phyloP scores from a whole-genome alignment of 179 eudicot species.

The Camellia oleifera region DNA sequence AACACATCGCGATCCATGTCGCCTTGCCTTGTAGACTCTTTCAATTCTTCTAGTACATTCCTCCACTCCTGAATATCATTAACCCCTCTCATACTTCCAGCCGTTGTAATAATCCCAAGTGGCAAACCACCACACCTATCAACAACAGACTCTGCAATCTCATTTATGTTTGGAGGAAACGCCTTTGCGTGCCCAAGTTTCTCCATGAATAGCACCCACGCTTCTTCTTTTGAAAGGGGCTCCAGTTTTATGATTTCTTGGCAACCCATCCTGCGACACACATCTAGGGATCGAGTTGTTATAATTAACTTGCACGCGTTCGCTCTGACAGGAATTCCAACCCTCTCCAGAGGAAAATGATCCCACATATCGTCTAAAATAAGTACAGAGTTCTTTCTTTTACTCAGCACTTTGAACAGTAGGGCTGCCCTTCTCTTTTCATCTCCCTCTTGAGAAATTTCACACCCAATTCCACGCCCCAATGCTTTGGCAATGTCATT shows the following conservation, averaged over 20 bases:
- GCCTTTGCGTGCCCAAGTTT: neutral
- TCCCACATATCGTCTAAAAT: constrained; percentile 17
- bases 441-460: neutral
- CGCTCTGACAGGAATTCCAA: constrained; percentile 26
- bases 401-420: neutral
- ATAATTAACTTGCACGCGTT: constrained; percentile 25
- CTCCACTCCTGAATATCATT: constrained; percentile 31
- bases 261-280: constrained; percentile 25
- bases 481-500: constrained; percentile 12
- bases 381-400: neutral
- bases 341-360: constrained; percentile 17
- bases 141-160: constrained; percentile 26
- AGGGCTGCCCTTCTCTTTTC: neutral
- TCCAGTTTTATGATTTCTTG: constrained; percentile 12
- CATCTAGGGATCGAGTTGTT: constrained; percentile 17
- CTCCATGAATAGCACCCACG: constrained; percentile 19
- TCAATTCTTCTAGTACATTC: constrained; percentile 25
- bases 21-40: constrained; percentile 13
- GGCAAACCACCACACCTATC: constrained; percentile 34
- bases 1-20: constrained; percentile 27
- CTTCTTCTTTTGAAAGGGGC: constrained; percentile 27
- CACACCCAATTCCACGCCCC: too few relatives aligned
- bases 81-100: constrained; percentile 35
- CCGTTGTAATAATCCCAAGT: constrained; percentile 26
- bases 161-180: constrained; percentile 7